A percentile compares a stretch with the other conserved stretches of the same genome.
phyloP scores from a whole-genome alignment of 768 basidiomycete genomes.

The Tylopilus felleus region DNA sequence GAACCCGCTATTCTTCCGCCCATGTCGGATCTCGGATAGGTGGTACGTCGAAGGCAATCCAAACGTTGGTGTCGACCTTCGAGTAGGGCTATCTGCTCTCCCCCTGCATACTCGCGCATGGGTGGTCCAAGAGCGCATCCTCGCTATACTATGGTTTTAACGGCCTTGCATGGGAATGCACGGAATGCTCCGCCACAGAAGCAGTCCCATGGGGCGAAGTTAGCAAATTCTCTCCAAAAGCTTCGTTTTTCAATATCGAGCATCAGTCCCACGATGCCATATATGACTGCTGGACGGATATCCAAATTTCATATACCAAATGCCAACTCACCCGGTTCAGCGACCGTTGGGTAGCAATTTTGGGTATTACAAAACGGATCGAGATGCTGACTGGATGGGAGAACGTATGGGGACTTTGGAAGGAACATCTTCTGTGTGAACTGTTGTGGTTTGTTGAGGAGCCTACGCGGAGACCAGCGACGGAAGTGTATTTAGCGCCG shows the following conservation, averaged over 20 bases:
- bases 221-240: background rate
- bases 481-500: too few species aligned
- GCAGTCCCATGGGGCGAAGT: too few species aligned
- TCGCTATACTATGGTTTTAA: background rate
- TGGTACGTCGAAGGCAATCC: background rate
- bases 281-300: background rate
- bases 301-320: background rate
- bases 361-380: background rate
- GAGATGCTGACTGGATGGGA: too few species aligned
- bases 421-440: too few species aligned
- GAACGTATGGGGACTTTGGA: too few species aligned
- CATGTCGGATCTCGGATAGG: background rate
- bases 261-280: background rate
- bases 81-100: background rate
- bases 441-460: too few species aligned
- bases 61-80: background rate
- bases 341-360: background rate
- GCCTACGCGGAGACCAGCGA: too few species aligned
- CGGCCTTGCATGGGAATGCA: background rate
- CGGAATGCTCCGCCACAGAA: too few species aligned
- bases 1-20: background rate
- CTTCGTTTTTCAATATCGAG: background rate
- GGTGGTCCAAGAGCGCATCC: background rate
- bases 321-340: background rate
- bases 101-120: background rate